phyloP scores from a whole-genome alignment of 2,329 filamentous ascomycete genomes.

The Parastagonospora nodorum region DNA sequence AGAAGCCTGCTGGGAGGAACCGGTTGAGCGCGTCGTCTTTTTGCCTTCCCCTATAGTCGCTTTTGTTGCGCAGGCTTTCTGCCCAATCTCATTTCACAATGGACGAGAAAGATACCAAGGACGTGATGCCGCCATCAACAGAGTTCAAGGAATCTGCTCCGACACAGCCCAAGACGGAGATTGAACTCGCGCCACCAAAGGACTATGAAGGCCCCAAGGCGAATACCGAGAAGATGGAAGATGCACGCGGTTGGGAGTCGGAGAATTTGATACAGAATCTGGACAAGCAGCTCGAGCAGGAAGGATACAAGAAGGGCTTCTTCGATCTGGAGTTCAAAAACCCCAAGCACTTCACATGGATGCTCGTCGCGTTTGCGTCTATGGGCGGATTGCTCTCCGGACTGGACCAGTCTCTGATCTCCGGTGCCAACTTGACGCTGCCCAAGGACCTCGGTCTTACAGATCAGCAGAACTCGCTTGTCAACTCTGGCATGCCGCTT shows the following conservation, averaged over 20 bases:
- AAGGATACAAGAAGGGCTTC: conserved; percentile 46
- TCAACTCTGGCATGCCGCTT: conserved; percentile 73
- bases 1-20: conserved; percentile 7
- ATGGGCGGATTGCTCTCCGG: conserved; percentile 76
- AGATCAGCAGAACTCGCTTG: conserved; percentile 64
- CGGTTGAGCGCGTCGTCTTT: conserved; percentile 14
- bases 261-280: conserved; percentile 51
- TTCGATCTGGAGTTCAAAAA: conserved; percentile 65
- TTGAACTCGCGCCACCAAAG: conserved; percentile 22
- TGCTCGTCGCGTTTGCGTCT: conserved; percentile 72
- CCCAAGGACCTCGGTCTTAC: conserved; percentile 62
- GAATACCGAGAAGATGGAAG: conserved; percentile 39
- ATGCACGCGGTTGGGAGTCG: conserved; percentile 49
- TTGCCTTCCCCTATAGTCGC: conserved; percentile 5
- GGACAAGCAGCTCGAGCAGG: conserved; percentile 45
- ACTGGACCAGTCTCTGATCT: conserved; percentile 74
- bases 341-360: conserved; percentile 69
- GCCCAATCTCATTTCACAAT: conserved; percentile 19
- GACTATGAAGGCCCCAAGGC: conserved; percentile 35
- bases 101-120: conserved; percentile 33
- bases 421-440: conserved; percentile 70
- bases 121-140: conserved; percentile 8
- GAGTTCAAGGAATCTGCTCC: conserved; percentile 10
- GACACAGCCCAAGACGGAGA: conserved; percentile 22
- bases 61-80: conserved; percentile 9